Conservation (phyloP, 345 rosid genomes). For the Angophora floribunda region DNA sequence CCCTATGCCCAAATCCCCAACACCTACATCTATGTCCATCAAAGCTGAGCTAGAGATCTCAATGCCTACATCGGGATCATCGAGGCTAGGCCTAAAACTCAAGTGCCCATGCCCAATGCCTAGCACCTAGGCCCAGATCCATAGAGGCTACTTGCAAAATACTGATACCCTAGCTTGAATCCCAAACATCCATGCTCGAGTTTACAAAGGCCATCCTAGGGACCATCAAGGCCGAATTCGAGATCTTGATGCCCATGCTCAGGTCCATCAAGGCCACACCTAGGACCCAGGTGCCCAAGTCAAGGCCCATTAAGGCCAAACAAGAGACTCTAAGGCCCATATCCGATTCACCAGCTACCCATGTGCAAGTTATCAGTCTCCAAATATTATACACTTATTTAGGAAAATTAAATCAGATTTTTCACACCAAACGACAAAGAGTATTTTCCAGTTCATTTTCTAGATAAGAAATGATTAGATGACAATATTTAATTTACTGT, state of each 20-base stretch:
- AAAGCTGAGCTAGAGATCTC: neutral
- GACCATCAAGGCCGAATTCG: neutral
- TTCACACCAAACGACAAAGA: too few relatives aligned
- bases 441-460: too few relatives aligned
- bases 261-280: neutral
- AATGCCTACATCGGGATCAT: neutral
- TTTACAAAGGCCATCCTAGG: neutral
- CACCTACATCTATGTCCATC: neutral
- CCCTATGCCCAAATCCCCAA: neutral
- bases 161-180: neutral
- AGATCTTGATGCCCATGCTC: neutral
- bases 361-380: too few relatives aligned
- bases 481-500: too few relatives aligned
- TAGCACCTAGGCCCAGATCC: too few relatives aligned
- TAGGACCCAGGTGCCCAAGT: accelerated
- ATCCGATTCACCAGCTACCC: neutral
- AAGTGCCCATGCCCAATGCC: neutral
- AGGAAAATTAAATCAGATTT: too few relatives aligned
- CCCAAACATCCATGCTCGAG: neutral
- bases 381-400: too few relatives aligned
- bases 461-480: too few relatives aligned
- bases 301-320: neutral
- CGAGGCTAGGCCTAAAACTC: neutral
- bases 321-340: neutral
- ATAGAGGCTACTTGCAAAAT: too few relatives aligned